Evolutionary conservation across 805 yeast genomes (phyloP).

Genomic region (Wickerhamiella kazuoi): DNA sequence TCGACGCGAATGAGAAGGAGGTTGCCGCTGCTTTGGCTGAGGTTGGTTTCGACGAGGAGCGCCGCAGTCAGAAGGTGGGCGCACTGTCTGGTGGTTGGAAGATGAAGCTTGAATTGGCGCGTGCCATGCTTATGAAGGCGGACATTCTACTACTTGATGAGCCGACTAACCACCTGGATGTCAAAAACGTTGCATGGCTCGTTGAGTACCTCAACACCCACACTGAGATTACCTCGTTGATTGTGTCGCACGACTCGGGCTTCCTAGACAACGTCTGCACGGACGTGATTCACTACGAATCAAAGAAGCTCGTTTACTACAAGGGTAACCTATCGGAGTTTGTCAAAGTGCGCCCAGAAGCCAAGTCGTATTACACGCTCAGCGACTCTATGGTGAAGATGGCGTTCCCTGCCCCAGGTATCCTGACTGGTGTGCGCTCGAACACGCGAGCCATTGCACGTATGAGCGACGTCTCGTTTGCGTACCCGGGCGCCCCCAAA

Average conservation of each 20-base stretch:
- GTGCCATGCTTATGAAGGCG: slow-evolving; percentile 96
- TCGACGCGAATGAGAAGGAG: slow-evolving; percentile 47
- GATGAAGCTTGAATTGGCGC: slow-evolving; percentile 95
- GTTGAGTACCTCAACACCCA: slow-evolving; percentile 71
- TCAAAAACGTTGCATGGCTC: slow-evolving; percentile 81
- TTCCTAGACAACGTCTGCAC: slow-evolving; percentile 92
- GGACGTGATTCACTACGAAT: slow-evolving; percentile 90
- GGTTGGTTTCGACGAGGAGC: slow-evolving; percentile 84
- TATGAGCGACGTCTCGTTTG: slow-evolving; percentile 65
- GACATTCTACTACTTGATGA: slow-evolving; percentile 88
- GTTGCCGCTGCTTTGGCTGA: slow-evolving; percentile 58
- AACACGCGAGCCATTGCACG: slow-evolving; percentile 86
- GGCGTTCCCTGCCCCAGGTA: slow-evolving; percentile 98
- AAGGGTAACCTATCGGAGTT: slow-evolving; percentile 90
- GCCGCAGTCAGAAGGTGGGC: slow-evolving; percentile 81
- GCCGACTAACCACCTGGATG: slow-evolving; percentile 98
- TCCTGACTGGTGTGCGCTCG: slow-evolving; percentile 91
- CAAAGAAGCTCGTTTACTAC: slow-evolving; percentile 84
- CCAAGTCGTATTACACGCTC: slow-evolving; percentile 85
- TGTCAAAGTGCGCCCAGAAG: slow-evolving; percentile 86
- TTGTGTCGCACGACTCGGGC: slow-evolving; percentile 96
- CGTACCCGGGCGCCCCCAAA: slow-evolving; percentile 77
- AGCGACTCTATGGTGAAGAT: slow-evolving; percentile 85
- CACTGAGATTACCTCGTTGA: slow-evolving; percentile 77
- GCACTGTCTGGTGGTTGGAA: slow-evolving; percentile 98